Evolutionary conservation across 2,329 filamentous ascomycete species (phyloP).

Genomic region (Ceratocystiopsis brevicomis): DNA sequence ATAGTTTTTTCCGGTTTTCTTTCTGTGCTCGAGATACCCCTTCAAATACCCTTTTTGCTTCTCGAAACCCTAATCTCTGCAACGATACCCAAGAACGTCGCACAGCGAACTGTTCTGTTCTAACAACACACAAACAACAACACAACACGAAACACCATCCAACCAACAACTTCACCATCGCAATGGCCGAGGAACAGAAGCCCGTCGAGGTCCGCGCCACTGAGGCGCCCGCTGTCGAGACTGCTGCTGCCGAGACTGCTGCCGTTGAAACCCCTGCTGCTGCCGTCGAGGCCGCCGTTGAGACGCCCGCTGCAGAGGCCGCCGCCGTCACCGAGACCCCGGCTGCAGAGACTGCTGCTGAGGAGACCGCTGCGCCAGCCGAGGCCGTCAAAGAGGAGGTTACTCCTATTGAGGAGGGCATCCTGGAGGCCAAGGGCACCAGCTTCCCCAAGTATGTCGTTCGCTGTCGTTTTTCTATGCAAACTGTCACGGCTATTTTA

Average conservation of each 20-base stretch:
- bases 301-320: constrained; percentile 17
- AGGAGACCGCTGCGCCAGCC: constrained; percentile 18
- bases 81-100: not conserved
- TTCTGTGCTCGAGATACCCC: constrained; percentile 11
- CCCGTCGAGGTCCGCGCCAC: constrained; percentile 35
- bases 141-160: not conserved
- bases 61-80: not conserved
- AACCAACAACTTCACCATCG: constrained; percentile 18
- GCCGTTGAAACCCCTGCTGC: constrained; percentile 16
- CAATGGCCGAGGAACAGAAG: constrained; percentile 60
- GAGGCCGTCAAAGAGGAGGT: constrained; percentile 25
- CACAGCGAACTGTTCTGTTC: not conserved
- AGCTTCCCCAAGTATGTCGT: constrained; percentile 63
- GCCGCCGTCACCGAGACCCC: constrained; percentile 21
- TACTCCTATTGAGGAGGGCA: constrained; percentile 52
- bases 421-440: constrained; percentile 78
- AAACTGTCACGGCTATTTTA: not conserved
- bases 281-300: constrained; percentile 10
- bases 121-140: not conserved
- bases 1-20: constrained; percentile 16
- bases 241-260: constrained; percentile 18
- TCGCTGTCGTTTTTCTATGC: not conserved
- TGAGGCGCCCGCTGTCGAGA: constrained; percentile 13
- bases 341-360: constrained; percentile 20
- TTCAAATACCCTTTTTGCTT: not conserved